These are phyloP conservation scores for Gigaspora rosea DNA, from an alignment of 192 early-diverging fungal species.

Conservation along the genomic window DNA sequence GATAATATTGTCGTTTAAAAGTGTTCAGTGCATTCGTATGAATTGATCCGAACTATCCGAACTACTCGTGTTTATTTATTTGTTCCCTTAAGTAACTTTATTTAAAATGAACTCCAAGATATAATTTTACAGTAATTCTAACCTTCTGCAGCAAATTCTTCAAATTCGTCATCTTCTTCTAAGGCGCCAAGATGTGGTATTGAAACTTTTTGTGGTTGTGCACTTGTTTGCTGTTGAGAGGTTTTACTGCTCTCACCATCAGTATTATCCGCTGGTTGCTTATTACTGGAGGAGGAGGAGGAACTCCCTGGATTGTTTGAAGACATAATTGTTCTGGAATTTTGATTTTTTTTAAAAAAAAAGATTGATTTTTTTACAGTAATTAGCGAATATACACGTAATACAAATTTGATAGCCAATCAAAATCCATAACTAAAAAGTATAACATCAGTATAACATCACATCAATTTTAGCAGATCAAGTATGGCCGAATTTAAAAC, in stretches of 20 bases:
- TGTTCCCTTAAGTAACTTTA: no score
- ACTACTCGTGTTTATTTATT: no score
- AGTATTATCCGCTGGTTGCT: constrained; percentile 5
- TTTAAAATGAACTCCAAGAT: no score
- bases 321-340: background rate
- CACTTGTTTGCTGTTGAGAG: background rate
- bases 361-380: no score
- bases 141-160: constrained; percentile 89
- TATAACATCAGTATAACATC: no score
- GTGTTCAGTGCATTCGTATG: background rate
- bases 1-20: no score
- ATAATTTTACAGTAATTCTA: background rate
- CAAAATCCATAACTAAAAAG: no score
- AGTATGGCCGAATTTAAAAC: no score
- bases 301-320: constrained; percentile 15
- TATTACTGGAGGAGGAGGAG: background rate
- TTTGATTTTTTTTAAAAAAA: no score
- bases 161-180: constrained; percentile 94
- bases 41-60: background rate
- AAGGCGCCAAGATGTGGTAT: constrained; percentile 65
- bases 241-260: background rate
- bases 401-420: no score
- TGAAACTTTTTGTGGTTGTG: constrained; percentile 19
- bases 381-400: no score
- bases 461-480: background rate